These are phyloP conservation scores for Colletotrichum truncatum DNA, from an alignment of 2,329 filamentous ascomycete genomes.

Conservation along the genomic window DNA sequence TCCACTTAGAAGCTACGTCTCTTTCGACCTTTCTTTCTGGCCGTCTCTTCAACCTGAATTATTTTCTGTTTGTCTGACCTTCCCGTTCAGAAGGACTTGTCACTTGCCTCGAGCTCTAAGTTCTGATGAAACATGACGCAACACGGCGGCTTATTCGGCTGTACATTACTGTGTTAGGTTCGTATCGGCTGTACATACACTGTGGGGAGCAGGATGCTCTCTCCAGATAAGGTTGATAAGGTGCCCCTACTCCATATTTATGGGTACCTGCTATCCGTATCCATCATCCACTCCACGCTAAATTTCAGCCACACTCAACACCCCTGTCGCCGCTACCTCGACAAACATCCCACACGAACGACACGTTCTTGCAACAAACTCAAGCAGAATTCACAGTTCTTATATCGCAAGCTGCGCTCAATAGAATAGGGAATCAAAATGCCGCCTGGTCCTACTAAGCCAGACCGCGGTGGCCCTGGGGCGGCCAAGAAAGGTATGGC, in stretches of 20 bases:
- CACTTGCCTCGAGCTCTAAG: background rate
- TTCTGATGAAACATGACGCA: slow-evolving; percentile 14
- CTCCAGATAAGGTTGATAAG: background rate
- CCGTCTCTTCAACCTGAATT: too few relatives aligned
- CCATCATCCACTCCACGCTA: background rate
- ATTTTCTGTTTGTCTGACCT: too few relatives aligned
- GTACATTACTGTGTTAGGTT: background rate
- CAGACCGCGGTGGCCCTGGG: slow-evolving; percentile 41
- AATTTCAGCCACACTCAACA: too few relatives aligned
- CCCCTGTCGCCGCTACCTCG: background rate
- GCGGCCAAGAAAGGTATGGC: slow-evolving; percentile 28
- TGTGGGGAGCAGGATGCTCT: background rate
- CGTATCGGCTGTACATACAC: background rate
- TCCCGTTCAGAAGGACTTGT: background rate
- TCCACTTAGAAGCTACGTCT: background rate
- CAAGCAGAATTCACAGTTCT: background rate
- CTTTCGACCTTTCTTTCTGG: background rate
- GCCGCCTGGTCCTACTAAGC: slow-evolving; percentile 34
- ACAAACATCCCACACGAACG: background rate
- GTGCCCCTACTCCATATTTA: background rate
- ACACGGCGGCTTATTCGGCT: background rate
- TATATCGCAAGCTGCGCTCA: background rate
- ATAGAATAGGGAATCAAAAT: slow-evolving; percentile 29
- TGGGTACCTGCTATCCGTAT: background rate
- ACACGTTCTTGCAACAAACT: too few relatives aligned